These are phyloP conservation scores for Colletotrichum caudatum DNA, from an alignment of 2,329 filamentous ascomycete genomes.

Conservation along the genomic window DNA sequence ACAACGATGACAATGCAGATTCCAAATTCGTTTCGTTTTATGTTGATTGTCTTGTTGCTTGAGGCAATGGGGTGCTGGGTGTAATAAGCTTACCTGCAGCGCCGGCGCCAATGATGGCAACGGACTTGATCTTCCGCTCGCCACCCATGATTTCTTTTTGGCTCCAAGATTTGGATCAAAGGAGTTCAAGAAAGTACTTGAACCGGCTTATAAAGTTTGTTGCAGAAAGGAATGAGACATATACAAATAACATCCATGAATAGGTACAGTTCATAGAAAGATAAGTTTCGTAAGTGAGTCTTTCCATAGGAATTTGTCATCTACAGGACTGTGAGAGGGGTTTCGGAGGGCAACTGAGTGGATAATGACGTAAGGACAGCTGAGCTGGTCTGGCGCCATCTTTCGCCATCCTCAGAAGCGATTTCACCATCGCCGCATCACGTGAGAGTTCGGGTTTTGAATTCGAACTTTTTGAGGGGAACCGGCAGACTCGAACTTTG, in stretches of 20 bases:
- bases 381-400: constrained; percentile 38
- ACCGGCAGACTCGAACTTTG: not conserved
- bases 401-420: constrained; percentile 39
- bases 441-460: constrained; percentile 16
- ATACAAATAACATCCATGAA: constrained; percentile 5
- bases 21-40: too few relatives aligned
- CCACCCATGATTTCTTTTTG: constrained; percentile 36
- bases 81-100: constrained; percentile 51
- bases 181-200: too few relatives aligned
- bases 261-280: not conserved
- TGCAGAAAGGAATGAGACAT: not conserved
- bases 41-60: not conserved
- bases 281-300: not conserved
- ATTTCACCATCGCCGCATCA: constrained; percentile 40
- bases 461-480: constrained; percentile 2
- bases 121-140: constrained; percentile 51
- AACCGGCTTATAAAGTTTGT: not conserved
- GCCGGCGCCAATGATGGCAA: constrained; percentile 59
- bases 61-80: not conserved
- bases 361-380: not conserved
- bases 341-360: constrained; percentile 8
- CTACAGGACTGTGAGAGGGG: constrained; percentile 9
- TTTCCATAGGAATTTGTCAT: constrained; percentile 30
- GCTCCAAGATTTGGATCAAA: not conserved
- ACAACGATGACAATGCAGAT: not conserved